Evolutionary conservation across 148 eudicot genomes (phyloP).

Genomic region (Amaranthus palmeri): DNA sequence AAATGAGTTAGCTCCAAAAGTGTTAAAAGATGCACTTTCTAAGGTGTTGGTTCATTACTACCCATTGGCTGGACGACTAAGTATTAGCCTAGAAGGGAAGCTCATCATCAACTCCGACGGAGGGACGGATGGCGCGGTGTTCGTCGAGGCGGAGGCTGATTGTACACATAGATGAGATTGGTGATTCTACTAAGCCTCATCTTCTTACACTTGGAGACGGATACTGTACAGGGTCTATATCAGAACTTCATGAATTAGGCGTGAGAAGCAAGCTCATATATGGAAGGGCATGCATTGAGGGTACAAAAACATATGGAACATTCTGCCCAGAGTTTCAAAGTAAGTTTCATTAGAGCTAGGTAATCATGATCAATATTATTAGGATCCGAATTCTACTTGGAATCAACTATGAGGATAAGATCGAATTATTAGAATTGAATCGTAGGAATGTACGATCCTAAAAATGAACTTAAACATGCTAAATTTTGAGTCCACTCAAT

Average conservation of each 20-base stretch:
- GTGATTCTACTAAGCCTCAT: too few relatives aligned
- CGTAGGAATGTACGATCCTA: too few relatives aligned
- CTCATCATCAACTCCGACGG: constrained; percentile 40
- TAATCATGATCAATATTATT: too few relatives aligned
- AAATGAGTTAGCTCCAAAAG: constrained; percentile 26
- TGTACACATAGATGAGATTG: too few relatives aligned
- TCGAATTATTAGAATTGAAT: too few relatives aligned
- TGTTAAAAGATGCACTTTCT: constrained; percentile 26
- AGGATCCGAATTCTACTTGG: too few relatives aligned
- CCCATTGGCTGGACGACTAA: constrained; percentile 49
- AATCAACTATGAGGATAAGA: too few relatives aligned
- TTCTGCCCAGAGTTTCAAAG: constrained; percentile 45
- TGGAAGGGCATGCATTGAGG: constrained; percentile 67
- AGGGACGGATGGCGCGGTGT: constrained; percentile 24
- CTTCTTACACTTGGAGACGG: not conserved
- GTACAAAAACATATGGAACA: constrained; percentile 91
- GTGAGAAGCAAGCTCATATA: not conserved
- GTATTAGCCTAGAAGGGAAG: constrained; percentile 41
- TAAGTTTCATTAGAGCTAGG: too few relatives aligned
- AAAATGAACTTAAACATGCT: too few relatives aligned
- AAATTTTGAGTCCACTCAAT: too few relatives aligned
- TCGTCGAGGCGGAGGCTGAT: constrained; percentile 37
- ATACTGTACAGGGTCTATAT: not conserved
- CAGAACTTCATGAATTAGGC: not conserved
- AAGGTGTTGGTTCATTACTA: constrained; percentile 46